Evolutionary conservation across 176 grass and related monocot species (phyloP), one percentile per base, ranked within the genome.

Genomic region (Eremochloa ophiuroides): DNA sequence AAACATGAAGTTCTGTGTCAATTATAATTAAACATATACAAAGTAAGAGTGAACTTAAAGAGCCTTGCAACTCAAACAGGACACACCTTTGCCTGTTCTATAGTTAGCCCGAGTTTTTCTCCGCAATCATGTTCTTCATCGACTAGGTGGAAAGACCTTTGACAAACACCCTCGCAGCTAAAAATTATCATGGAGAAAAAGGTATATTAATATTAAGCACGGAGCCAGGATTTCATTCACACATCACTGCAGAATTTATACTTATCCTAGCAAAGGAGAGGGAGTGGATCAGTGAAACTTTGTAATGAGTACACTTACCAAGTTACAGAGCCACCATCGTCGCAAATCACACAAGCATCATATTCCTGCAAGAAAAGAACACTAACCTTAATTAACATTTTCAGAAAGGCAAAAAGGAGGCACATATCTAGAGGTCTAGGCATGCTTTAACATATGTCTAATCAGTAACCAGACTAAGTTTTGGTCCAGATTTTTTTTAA

Each of bases 101-200:
- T 15, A 34, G 87, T 82, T 59, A 89, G 35, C 22, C 80, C 65
- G 53, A 90, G 87, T 82, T 55, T 81, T 38, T 40, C 25, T 73
- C 22, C 29, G 67, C 87, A 93, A 22, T 39, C 17, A 50, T 62
- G 76, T 2, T 34, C 59, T 42, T 61, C 63, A 55, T 39, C 73
- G 4, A n/a, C n/a, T n/a, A 77, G 74, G 38, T 93, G 91, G 68
- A 93, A 93, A 37, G 87, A 84, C 61, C 91, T 63, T 37, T 78
- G 81, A 37, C 91, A 93, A 22, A 7, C 71, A 40, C 91, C 84
- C 61, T 79, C 85, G 50, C 91, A 93, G 55, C 91, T 91, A 83
- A 62, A 83, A 42, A 59, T n/a, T 30, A 53, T 25, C 50, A 82
- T 65, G 71, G 66, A 48, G 41, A 79, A 62, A 70, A 75, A 20